Evolutionary conservation across 352 stramenopile genomes (phyloP).

Genomic region (Globisporangium rhizosaccharum): DNA sequence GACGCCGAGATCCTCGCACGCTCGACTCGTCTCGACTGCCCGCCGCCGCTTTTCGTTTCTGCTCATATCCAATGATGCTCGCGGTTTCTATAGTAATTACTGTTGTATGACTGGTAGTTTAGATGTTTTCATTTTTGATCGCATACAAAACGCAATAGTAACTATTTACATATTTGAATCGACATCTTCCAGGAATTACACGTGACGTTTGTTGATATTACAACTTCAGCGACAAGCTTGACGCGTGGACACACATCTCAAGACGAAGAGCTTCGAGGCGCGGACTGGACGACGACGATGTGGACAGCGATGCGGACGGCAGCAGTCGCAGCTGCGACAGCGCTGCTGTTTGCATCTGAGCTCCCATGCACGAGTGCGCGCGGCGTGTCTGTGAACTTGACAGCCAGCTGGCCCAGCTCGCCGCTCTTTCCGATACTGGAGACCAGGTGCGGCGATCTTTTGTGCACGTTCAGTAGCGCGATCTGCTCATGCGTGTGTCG

Average conservation of each 20-base stretch:
- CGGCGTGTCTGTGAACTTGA: conserved; percentile 48
- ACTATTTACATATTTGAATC: too few species aligned
- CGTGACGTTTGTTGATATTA: background rate
- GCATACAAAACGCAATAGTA: too few species aligned
- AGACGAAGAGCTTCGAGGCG: background rate
- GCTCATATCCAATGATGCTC: too few species aligned
- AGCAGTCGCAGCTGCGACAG: conserved; percentile 11
- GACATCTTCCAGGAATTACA: too few species aligned
- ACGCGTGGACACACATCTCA: conserved; percentile 4
- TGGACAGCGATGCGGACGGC: conserved; percentile 8
- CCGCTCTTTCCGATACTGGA: conserved; percentile 50
- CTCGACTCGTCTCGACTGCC: too few species aligned
- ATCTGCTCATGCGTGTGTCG: too few species aligned
- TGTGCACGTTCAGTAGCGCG: background rate
- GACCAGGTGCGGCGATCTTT: conserved; percentile 28
- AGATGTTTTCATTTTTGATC: too few species aligned
- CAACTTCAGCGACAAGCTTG: background rate
- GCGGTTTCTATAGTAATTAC: too few species aligned
- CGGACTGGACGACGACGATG: background rate
- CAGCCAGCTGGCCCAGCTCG: conserved; percentile 56
- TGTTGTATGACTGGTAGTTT: too few species aligned
- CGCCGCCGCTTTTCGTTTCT: too few species aligned
- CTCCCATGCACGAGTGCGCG: conserved; percentile 19
- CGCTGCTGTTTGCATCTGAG: conserved; percentile 14
- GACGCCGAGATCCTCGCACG: too few species aligned